Base-by-base conservation (phyloP, 768 basidiomycete genomes). In the Leucogyrophana mollusca region DNA sequence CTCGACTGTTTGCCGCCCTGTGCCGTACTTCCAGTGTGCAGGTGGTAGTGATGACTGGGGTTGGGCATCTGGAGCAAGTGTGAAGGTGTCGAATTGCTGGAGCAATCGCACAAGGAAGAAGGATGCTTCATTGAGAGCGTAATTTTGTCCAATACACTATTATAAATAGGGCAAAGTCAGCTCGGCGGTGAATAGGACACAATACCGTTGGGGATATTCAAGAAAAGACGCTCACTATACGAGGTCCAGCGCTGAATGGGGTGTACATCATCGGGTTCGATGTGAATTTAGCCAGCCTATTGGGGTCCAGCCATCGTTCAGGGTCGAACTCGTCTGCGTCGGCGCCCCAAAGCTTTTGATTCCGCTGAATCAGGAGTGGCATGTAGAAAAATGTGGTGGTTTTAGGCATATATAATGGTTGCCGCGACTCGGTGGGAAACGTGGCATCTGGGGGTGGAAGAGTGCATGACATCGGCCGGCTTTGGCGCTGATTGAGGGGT, bases 261-360 rank as follows among this genome's bases (percentile, higher is more conserved):
- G 78, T 72, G 61, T 77, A 90, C 72, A 87, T 87, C 49, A 79
- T 74, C 2, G 87, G 83, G 55, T 83, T 82, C 2, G 73, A 63
- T 16, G 73, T 75, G 52, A 77, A 78, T 45, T 58, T 69, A 3
- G 72, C 68, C 16, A 83, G 44, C n/a, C 79, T 71, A 23, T 66
- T 67, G 0, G 78, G 74, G 32, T 86, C 76, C 4, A 88, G 65
- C 90, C 90, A 93, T 33, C 90, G 74, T 24, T 87, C 83, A 5
- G 87, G 87, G 45, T 86, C 78, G 59, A 90, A 93, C n/a, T 73
- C 74, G 56, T 87, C 77, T 0, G 88, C 87, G 50, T 90, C 85
- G 0, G 70, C 56, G 2, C 90, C 90, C 90, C 89, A 92, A 0
- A 88, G 65, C 14, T 69, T 73, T 35, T 72, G 70, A 53, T 82